These are phyloP conservation scores for Citrus hindsii DNA, from an alignment of 345 rosid species.

Conservation along the genomic window DNA sequence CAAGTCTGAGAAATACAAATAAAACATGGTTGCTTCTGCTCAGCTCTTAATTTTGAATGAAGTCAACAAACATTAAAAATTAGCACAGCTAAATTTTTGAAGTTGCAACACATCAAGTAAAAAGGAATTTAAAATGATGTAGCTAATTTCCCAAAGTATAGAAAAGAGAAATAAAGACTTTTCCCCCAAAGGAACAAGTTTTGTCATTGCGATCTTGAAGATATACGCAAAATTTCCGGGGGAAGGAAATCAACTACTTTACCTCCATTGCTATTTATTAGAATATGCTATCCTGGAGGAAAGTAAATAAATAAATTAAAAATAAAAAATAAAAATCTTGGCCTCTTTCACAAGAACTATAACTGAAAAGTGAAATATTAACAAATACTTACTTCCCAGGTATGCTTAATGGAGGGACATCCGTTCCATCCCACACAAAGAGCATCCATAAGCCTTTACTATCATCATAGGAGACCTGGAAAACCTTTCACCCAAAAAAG, in stretches of 20 bases:
- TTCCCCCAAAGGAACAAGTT: neutral
- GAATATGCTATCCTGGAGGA: neutral
- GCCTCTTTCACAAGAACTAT: neutral
- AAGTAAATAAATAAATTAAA: neutral
- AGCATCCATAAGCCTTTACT: constrained; percentile 11
- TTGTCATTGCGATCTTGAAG: neutral
- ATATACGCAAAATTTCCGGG: neutral
- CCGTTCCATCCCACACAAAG: constrained; percentile 23
- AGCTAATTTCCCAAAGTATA: neutral
- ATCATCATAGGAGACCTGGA: constrained; percentile 2
- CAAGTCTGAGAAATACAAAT: neutral
- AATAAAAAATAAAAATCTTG: neutral
- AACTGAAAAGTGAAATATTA: neutral
- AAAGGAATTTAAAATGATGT: neutral
- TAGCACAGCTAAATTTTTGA: neutral
- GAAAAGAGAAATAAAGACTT: neutral
- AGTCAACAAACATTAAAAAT: neutral
- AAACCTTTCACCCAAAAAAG: constrained; percentile 10
- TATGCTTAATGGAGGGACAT: constrained; percentile 17
- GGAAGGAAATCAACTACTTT: neutral
- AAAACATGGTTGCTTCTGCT: neutral
- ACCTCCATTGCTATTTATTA: neutral
- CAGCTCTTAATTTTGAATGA: neutral
- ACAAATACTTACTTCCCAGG: constrained; percentile 5
- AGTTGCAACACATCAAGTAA: neutral